Conservation (phyloP, 2,329 filamentous ascomycete genomes). For the Diplodia corticola region DNA sequence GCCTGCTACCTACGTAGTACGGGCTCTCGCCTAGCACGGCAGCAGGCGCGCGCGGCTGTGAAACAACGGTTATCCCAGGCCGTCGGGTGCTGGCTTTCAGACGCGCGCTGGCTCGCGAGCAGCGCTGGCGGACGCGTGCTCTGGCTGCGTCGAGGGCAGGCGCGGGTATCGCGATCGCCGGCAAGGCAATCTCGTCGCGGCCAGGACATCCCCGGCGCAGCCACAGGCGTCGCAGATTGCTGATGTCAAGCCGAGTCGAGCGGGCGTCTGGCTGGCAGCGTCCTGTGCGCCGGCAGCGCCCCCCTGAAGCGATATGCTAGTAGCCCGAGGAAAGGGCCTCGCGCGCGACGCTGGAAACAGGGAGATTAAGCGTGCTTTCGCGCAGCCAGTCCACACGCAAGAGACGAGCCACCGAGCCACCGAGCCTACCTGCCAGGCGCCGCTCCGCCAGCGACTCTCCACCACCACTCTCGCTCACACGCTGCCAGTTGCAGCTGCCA, state of each 20-base stretch:
- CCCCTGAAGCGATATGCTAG: constrained; percentile 16
- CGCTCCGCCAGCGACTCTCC: constrained; percentile 11
- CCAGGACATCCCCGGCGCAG: constrained; percentile 18
- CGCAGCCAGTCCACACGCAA: constrained; percentile 13
- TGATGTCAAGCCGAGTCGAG: constrained; percentile 20
- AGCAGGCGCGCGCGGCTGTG: constrained; percentile 16
- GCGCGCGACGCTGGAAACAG: constrained; percentile 15
- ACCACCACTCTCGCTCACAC: constrained; percentile 14
- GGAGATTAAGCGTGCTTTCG: constrained; percentile 17
- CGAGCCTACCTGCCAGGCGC: constrained; percentile 11
- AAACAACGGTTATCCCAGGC: constrained; percentile 17
- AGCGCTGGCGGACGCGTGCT: background rate
- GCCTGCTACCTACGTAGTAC: background rate
- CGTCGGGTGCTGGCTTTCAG: constrained; percentile 9
- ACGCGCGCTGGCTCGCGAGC: background rate
- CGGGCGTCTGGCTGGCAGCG: constrained; percentile 9
- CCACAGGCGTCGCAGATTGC: constrained; percentile 21
- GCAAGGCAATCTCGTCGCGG: constrained; percentile 18
- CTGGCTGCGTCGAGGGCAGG: background rate
- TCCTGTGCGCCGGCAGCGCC: constrained; percentile 14
- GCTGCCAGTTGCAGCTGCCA: constrained; percentile 16
- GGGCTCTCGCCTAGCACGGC: constrained; percentile 9
- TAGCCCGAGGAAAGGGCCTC: constrained; percentile 14
- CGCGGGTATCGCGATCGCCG: constrained; percentile 20
- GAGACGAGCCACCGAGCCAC: too few relatives aligned